Conservation (phyloP, 495 filamentous ascomycete genomes). For the Penicilliopsis zonata region DNA sequence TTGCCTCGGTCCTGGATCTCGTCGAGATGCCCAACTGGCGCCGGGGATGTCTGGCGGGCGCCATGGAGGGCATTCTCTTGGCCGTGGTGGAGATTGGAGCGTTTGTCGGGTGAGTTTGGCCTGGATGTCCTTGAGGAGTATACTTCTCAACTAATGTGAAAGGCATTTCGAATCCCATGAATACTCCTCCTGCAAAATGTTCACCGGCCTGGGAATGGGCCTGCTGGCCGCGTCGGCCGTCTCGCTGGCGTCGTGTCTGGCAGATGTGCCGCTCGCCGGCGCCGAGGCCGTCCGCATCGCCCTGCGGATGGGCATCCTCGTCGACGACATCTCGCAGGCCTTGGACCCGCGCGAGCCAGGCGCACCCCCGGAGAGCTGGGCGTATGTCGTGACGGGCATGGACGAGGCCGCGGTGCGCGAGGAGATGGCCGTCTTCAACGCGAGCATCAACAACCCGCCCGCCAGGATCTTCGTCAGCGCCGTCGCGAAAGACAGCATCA, state of each 20-base stretch:
- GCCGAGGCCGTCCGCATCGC: conserved; percentile 18
- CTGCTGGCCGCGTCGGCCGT: conserved; percentile 20
- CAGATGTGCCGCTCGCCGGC: conserved; percentile 13
- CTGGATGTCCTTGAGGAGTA: too few species aligned
- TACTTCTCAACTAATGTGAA: too few species aligned
- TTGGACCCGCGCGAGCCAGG: conserved; percentile 9
- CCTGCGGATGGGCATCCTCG: conserved; percentile 20
- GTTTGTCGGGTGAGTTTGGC: conserved; percentile 27
- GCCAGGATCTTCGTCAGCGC: conserved; percentile 26
- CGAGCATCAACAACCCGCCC: background rate
- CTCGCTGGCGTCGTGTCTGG: conserved; percentile 11
- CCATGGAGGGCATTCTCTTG: conserved; percentile 25
- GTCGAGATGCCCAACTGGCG: conserved; percentile 18
- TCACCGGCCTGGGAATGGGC: conserved; percentile 21
- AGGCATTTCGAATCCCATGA: too few species aligned
- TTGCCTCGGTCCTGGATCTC: conserved; percentile 20
- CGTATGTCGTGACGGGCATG: conserved; percentile 18
- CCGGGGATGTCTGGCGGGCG: conserved; percentile 18
- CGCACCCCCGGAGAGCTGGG: conserved; percentile 17
- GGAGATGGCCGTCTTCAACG: conserved; percentile 18
- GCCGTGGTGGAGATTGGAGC: conserved; percentile 17
- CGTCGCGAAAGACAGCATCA: conserved; percentile 11
- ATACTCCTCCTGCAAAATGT: too few species aligned
- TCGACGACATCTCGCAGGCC: conserved; percentile 18
- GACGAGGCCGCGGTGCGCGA: conserved; percentile 13